Evolutionary conservation across 768 basidiomycete species (phyloP).

Genomic region (Naganishia vaughanmartiniae): DNA sequence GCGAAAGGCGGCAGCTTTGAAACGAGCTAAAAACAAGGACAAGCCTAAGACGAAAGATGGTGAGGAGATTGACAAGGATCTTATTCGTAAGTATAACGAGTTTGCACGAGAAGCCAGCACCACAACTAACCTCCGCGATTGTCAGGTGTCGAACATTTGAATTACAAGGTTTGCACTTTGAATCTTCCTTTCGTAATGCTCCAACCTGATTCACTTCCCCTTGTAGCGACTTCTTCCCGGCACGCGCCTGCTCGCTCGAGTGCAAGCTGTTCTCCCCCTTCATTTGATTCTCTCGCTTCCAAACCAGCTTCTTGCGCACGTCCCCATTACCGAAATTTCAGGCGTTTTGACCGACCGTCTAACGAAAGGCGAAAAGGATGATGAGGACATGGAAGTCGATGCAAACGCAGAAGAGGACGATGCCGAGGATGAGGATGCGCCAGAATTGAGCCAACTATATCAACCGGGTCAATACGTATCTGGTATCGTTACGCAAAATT

Average conservation of each 20-base stretch:
- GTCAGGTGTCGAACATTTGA: slow-evolving; percentile 76
- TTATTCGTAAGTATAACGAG: slow-evolving; percentile 54
- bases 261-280: slow-evolving; percentile 80
- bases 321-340: slow-evolving; percentile 90
- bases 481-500: slow-evolving; percentile 68
- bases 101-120: not conserved
- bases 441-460: slow-evolving; percentile 75
- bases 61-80: slow-evolving; percentile 53
- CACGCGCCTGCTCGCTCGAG: slow-evolving; percentile 83
- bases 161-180: slow-evolving; percentile 69
- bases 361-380: slow-evolving; percentile 60
- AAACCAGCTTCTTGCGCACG: slow-evolving; percentile 86
- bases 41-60: slow-evolving; percentile 47
- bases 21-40: slow-evolving; percentile 31
- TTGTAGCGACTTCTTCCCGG: slow-evolving; percentile 67
- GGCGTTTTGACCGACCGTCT: slow-evolving; percentile 70
- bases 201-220: slow-evolving; percentile 45
- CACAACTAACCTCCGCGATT: not conserved
- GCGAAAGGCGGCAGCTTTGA: slow-evolving; percentile 47
- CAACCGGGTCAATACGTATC: slow-evolving; percentile 80
- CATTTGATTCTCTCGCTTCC: slow-evolving; percentile 91
- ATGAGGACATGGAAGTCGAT: slow-evolving; percentile 50
- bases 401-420: slow-evolving; percentile 58
- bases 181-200: slow-evolving; percentile 17
- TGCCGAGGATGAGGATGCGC: slow-evolving; percentile 58